Base-by-base conservation (phyloP, 257 asterid species). In the Asclepias syriaca region DNA sequence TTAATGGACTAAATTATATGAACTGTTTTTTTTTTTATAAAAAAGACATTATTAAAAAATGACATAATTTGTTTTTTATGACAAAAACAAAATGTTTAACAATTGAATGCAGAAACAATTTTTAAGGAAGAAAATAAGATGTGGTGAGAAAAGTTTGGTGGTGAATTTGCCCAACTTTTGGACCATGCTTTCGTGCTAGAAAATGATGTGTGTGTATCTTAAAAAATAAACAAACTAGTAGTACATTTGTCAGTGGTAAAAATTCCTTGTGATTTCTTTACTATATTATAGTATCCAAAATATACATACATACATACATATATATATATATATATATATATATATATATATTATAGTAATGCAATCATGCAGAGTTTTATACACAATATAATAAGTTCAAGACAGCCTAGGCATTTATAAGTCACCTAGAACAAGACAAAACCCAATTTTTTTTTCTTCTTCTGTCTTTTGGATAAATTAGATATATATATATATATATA, bases 131-230 rank as follows among this genome's bases (percentile, higher is more conserved):
- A 6, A 10, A 57, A 2, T 21, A 2, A 22, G 15, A 32, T 64
- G 50, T 37, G 76, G 63, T 56, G 54, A 65, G 29, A 65, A 50
- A 54, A 50, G 68, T 67, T 74, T 76, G 79, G 78, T 72, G 84
- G 85, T 78, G 79, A 79, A 80, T 79, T 43, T 79, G 65, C 72
- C 49, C 54, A 65, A 22, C 18, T 43, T 77, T 79, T 67, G 19
- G 60, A 4, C 72, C 40, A 65, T 29, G 70, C 63, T 77, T 61
- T 68, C n/a, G 49, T 71, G 65, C 51, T 70, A 71, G 77, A 79
- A 75, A 70, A 59, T 54, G 74, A 74, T 80, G 69, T 68, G 55
- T 61, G 40, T 40, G 10, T 34, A 67, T 34, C 37, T 68, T 68
- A 76, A 43, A 24, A 50, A 75, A 32, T 32, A 66, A 50, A 69